phyloP scores from a whole-genome alignment of 768 basidiomycete species.

The Amanita rubescens region DNA sequence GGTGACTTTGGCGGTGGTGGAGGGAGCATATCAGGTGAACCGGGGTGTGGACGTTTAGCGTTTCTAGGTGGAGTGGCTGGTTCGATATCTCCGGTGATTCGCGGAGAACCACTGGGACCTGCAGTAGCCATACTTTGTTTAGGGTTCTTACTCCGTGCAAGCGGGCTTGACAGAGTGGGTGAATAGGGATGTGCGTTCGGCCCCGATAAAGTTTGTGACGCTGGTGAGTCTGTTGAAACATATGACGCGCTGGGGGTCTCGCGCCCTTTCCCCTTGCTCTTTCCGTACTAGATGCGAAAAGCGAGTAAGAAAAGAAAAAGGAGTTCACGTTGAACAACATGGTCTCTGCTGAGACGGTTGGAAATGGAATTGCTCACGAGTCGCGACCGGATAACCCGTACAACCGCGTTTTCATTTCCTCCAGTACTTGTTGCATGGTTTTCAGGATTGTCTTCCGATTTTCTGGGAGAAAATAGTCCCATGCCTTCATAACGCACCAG shows the following conservation, averaged over 20 bases:
- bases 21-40: constrained; percentile 6
- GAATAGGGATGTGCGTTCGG: constrained; percentile 18
- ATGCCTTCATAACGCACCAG: constrained; percentile 39
- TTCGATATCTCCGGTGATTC: constrained; percentile 14
- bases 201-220: constrained; percentile 31
- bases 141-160: constrained; percentile 14
- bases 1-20: constrained; percentile 6
- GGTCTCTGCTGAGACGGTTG: not conserved
- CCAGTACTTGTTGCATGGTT: constrained; percentile 19
- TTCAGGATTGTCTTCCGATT: constrained; percentile 33
- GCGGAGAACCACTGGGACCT: constrained; percentile 22
- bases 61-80: constrained; percentile 16
- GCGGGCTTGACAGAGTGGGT: constrained; percentile 18
- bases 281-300: constrained; percentile 39
- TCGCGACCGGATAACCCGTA: constrained; percentile 53
- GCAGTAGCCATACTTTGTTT: constrained; percentile 9
- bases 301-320: constrained; percentile 5
- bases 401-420: constrained; percentile 37
- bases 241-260: constrained; percentile 28
- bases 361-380: constrained; percentile 29
- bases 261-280: constrained; percentile 50
- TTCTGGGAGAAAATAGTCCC: constrained; percentile 48
- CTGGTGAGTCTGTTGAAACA: constrained; percentile 23
- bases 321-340: not conserved
- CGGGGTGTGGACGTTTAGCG: constrained; percentile 5